phyloP scores from a whole-genome alignment of 805 yeast species.

The Wickerhamiella vanderwaltii region DNA sequence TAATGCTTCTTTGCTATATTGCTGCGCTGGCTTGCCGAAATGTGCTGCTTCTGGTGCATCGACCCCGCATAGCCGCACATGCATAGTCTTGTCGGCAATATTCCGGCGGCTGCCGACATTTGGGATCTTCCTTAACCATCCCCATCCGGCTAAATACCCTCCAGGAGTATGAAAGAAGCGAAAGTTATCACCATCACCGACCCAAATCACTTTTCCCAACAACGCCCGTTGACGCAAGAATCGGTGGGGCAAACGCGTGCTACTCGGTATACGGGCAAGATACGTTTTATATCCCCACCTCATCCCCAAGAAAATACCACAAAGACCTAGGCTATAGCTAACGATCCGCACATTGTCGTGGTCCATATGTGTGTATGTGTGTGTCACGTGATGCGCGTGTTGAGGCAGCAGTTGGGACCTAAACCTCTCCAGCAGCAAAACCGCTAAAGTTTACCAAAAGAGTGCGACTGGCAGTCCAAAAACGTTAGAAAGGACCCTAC shows the following conservation, averaged over 20 bases:
- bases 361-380: neutral
- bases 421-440: too few species aligned
- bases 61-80: slow-evolving; percentile 76
- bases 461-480: too few species aligned
- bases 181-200: slow-evolving; percentile 94
- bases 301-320: neutral
- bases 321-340: neutral
- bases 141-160: slow-evolving; percentile 82
- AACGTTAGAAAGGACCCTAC: too few species aligned
- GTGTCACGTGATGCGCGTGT: neutral
- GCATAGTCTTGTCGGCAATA: slow-evolving; percentile 52
- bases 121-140: slow-evolving; percentile 70
- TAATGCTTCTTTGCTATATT: slow-evolving; percentile 72
- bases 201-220: slow-evolving; percentile 71
- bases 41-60: slow-evolving; percentile 97
- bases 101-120: slow-evolving; percentile 35
- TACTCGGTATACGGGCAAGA: slow-evolving; percentile 40
- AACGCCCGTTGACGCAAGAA: slow-evolving; percentile 36
- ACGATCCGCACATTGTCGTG: neutral
- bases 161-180: slow-evolving; percentile 91
- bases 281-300: slow-evolving; percentile 30
- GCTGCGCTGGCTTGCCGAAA: slow-evolving; percentile 89
- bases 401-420: neutral
- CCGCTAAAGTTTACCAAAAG: too few species aligned
- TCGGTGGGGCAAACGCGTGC: slow-evolving; percentile 38